phyloP scores from a whole-genome alignment of 78 protist species.

The Trichosphaerium sp. region DNA sequence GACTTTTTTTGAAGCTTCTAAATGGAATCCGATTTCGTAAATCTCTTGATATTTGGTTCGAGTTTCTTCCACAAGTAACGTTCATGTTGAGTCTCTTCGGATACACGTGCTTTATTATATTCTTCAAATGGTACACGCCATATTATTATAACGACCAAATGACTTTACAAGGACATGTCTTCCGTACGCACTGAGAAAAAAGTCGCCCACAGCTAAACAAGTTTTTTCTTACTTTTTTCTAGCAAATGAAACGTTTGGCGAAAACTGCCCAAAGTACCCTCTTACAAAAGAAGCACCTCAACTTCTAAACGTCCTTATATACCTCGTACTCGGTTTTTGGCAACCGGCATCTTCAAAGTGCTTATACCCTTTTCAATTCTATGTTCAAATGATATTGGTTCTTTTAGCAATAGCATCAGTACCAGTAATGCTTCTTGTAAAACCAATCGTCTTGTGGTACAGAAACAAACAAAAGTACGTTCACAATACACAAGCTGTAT shows the following conservation, averaged over 20 bases:
- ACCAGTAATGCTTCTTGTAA: constrained; percentile 76
- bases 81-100: not conserved
- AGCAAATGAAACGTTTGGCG: no score
- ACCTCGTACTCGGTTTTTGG: constrained; percentile 37
- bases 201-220: not conserved
- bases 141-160: not conserved
- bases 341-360: constrained; percentile 3
- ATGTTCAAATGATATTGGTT: constrained; percentile 55
- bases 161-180: not conserved
- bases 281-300: constrained; percentile 11
- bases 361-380: constrained; percentile 25
- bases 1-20: constrained; percentile 41
- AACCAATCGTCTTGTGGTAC: constrained; percentile 56
- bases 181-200: not conserved
- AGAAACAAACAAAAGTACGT: constrained; percentile 26
- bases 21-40: constrained; percentile 49
- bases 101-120: constrained; percentile 36
- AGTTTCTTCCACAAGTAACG: constrained; percentile 48
- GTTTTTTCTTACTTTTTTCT: not conserved
- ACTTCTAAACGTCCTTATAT: constrained; percentile 38
- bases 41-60: constrained; percentile 10
- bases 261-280: not conserved
- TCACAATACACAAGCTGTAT: constrained; percentile 21
- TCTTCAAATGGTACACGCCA: constrained; percentile 44
- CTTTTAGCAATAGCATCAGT: constrained; percentile 67